Conservation (phyloP, 371 early-diverging fungal species). For the Lichtheimia ramosa region DNA sequence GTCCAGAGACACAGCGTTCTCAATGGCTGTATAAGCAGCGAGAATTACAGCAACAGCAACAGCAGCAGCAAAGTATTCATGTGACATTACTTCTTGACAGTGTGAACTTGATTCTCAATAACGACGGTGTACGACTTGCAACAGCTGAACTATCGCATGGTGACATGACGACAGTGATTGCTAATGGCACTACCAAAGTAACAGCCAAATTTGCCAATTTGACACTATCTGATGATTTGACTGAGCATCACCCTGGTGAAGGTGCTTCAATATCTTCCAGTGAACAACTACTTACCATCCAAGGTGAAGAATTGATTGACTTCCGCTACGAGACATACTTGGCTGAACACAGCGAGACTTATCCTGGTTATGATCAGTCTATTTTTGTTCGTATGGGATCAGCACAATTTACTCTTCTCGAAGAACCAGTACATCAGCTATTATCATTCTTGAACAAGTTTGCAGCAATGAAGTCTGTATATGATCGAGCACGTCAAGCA, state of each 20-base stretch:
- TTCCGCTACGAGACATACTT: constrained; percentile 82
- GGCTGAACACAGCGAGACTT: constrained; percentile 37
- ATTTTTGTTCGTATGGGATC: constrained; percentile 81
- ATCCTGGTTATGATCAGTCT: constrained; percentile 87
- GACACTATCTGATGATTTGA: constrained; percentile 67
- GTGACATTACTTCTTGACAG: constrained; percentile 80
- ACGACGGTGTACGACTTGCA: constrained; percentile 80
- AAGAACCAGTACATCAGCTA: constrained; percentile 56
- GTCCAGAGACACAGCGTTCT: neutral
- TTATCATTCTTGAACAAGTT: constrained; percentile 73
- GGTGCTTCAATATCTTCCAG: constrained; percentile 14
- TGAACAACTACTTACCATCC: constrained; percentile 72
- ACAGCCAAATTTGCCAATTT: constrained; percentile 88
- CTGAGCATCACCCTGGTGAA: constrained; percentile 5
- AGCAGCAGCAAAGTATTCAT: constrained; percentile 25
- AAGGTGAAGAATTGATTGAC: constrained; percentile 88
- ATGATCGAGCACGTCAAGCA: constrained; percentile 87
- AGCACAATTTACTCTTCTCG: constrained; percentile 72
- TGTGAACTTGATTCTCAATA: constrained; percentile 82
- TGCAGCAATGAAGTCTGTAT: constrained; percentile 84
- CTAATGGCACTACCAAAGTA: constrained; percentile 62
- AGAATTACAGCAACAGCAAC: constrained; percentile 4
- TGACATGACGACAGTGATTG: constrained; percentile 67
- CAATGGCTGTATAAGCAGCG: neutral
- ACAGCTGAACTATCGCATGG: constrained; percentile 75